Percentiles rank a stretch among this genome's conserved stretches.
These are phyloP conservation scores for Geotrichum klebahnii DNA, from an alignment of 1,139 yeast genomes.

Conservation along the genomic window DNA sequence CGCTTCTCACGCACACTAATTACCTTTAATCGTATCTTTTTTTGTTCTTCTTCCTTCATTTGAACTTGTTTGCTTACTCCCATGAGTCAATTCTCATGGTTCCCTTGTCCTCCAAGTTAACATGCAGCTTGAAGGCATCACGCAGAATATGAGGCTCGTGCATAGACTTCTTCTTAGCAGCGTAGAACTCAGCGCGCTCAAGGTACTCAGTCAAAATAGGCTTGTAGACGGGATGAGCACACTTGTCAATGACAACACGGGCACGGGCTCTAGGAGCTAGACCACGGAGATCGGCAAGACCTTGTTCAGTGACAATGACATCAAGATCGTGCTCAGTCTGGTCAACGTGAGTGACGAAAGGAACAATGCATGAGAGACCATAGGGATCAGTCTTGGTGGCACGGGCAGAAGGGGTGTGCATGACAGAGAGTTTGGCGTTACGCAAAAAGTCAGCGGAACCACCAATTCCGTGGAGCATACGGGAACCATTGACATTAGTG, in stretches of 20 bases:
- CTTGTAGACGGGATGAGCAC: slow-evolving; percentile 92
- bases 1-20: neutral
- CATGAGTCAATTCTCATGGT: slow-evolving; percentile 89
- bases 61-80: slow-evolving; percentile 35
- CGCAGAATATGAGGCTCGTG: slow-evolving; percentile 92
- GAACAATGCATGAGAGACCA: slow-evolving; percentile 93
- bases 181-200: slow-evolving; percentile 73
- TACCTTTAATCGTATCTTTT: neutral
- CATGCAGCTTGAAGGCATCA: slow-evolving; percentile 93
- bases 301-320: slow-evolving; percentile 88
- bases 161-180: slow-evolving; percentile 67
- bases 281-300: slow-evolving; percentile 95
- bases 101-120: slow-evolving; percentile 85
- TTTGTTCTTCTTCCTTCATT: neutral
- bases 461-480: slow-evolving; percentile 96
- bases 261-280: slow-evolving; percentile 93
- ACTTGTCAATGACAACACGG: slow-evolving; percentile 71
- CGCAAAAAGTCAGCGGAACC: slow-evolving; percentile 96
- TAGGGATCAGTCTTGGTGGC: slow-evolving; percentile 88
- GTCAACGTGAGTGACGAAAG: slow-evolving; percentile 96
- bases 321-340: slow-evolving; percentile 98
- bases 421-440: slow-evolving; percentile 90
- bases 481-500: slow-evolving; percentile 91
- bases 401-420: slow-evolving; percentile 97
- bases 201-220: slow-evolving; percentile 81